Base-by-base conservation (phyloP, 768 basidiomycete species). In the Rhizopogon vulgaris region DNA sequence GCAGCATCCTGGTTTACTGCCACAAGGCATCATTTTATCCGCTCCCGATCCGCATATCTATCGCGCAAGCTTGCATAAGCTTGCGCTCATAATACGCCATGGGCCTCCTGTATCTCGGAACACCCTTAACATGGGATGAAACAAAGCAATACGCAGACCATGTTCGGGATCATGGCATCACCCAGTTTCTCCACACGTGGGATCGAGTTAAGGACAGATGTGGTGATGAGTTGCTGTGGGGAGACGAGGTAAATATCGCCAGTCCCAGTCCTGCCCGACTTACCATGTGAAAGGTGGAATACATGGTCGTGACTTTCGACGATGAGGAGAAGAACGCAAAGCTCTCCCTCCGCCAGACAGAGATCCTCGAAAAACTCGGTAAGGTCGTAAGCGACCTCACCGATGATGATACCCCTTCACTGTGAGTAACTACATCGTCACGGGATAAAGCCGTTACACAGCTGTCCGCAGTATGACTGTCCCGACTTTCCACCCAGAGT, bases 401-500 rank as follows among this genome's bases (percentile, higher is more conserved):
- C 45, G 73, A 74, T 15, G 80, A 79, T 10, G 63, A 64, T 52
- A 43, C 52, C 54, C 78, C 79, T 22, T 78, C 82, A 46, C 72
- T 78, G 86, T 87, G 67, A 59, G 84, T 70, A 22, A 9, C 22
- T 25, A 17, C 49, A 52, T 27, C 39, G 34, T 42, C 52, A 8
- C 37, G 34, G 3, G 39, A 18, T 46, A 18, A 24, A 28, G 22
- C 39, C 27, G 30, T 10, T 12, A 59, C 42, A 11, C 42, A 38
- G 46, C 57, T 49, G 32, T 41, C 41, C 55, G 36, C 54, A 92
- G 87, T 36, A 72, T 83, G 40, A 75, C 83, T 3, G 80, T 92
- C 24, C 96, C 96, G 2, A 88, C 85, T 11, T 98, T 94, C 63
- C 96, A 98, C 64, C 95, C 95, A 15, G 96, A 99, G 69, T 99